Conservation (phyloP, 148 eudicot genomes). For the Fagopyrum esculentum region DNA sequence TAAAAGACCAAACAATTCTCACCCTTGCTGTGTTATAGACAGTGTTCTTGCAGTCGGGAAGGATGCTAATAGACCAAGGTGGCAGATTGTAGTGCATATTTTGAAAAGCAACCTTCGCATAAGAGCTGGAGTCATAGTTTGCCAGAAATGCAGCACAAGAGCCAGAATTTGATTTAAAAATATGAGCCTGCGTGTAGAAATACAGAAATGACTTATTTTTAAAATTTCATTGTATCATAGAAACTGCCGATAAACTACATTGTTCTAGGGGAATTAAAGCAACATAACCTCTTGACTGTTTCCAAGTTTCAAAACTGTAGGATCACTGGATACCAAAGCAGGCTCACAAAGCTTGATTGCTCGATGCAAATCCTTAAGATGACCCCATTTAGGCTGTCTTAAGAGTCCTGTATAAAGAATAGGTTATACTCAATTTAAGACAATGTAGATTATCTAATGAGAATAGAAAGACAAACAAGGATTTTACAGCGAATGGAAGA, state of each 20-base stretch:
- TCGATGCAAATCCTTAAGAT: slow-evolving; percentile 70
- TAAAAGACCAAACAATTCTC: slow-evolving; percentile 18
- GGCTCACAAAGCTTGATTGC: slow-evolving; percentile 83
- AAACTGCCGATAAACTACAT: background rate
- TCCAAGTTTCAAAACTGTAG: slow-evolving; percentile 47
- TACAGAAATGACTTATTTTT: background rate
- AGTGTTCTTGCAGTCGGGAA: slow-evolving; percentile 74
- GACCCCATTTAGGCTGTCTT: slow-evolving; percentile 82
- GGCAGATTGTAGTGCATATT: slow-evolving; percentile 48
- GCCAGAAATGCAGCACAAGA: slow-evolving; percentile 84
- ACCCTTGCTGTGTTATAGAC: slow-evolving; percentile 79
- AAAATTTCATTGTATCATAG: background rate
- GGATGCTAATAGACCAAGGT: slow-evolving; percentile 87
- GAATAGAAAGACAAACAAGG: background rate
- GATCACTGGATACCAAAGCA: slow-evolving; percentile 58
- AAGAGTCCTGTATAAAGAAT: slow-evolving; percentile 37
- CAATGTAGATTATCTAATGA: background rate
- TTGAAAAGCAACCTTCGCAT: slow-evolving; percentile 40
- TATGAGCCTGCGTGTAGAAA: slow-evolving; percentile 41
- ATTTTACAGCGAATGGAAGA: background rate
- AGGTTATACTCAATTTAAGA: background rate
- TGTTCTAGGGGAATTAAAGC: background rate
- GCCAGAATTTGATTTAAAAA: slow-evolving; percentile 45
- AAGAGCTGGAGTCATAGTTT: slow-evolving; percentile 43
- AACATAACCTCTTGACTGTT: slow-evolving; percentile 54